These are phyloP conservation scores for Echium plantagineum DNA, from an alignment of 257 asterid genomes.

Conservation along the genomic window DNA sequence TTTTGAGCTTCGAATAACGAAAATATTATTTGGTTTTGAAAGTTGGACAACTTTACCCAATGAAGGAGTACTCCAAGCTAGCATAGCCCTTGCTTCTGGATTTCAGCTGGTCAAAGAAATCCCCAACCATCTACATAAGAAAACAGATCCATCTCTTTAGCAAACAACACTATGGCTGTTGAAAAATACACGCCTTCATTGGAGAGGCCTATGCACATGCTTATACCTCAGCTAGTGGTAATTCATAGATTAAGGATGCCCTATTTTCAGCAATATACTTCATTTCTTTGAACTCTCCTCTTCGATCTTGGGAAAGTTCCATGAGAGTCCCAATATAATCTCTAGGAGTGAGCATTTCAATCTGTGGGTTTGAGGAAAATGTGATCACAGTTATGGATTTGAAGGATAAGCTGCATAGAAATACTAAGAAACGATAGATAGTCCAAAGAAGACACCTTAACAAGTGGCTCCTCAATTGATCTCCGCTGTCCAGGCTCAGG, in stretches of 20 bases:
- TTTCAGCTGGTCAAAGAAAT: constrained; percentile 97
- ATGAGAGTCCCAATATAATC: constrained; percentile 86
- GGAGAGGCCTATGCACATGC: background rate
- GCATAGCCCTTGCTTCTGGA: constrained; percentile 99
- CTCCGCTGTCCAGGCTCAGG: constrained; percentile 91
- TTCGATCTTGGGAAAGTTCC: constrained; percentile 98
- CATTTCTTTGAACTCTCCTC: constrained; percentile 92
- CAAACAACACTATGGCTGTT: background rate
- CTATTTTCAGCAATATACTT: constrained; percentile 80
- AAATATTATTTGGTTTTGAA: constrained; percentile 1
- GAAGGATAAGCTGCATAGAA: constrained; percentile 9
- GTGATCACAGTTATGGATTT: constrained; percentile 16
- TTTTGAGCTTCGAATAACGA: background rate
- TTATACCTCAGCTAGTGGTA: constrained; percentile 94
- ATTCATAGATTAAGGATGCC: constrained; percentile 63
- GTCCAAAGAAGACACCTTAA: constrained; percentile 45
- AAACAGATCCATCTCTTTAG: constrained; percentile 7
- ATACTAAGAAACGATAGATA: constrained; percentile 4
- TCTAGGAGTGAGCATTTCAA: constrained; percentile 92
- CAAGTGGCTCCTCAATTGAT: constrained; percentile 92
- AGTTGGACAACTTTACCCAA: constrained; percentile 45
- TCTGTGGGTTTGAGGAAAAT: constrained; percentile 33
- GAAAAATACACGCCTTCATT: background rate
- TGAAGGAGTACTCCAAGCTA: constrained; percentile 93
- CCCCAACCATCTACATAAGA: constrained; percentile 90